phyloP scores from a whole-genome alignment of 441 rosid species.

The Flueggea neowawraea region DNA sequence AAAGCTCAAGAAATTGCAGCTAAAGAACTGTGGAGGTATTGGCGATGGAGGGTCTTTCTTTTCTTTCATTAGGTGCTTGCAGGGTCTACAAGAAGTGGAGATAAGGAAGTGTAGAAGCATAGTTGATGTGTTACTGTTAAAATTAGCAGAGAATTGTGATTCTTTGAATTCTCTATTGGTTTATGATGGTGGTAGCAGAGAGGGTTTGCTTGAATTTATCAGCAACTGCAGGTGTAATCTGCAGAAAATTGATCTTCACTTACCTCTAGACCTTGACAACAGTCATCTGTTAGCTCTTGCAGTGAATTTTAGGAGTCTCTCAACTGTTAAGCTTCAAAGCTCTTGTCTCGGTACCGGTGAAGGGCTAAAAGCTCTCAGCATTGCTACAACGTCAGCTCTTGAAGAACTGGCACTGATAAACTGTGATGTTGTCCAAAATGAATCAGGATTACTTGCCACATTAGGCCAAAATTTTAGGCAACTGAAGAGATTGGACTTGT shows the following conservation, averaged over 20 bases:
- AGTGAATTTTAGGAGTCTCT: slow-evolving; percentile 38
- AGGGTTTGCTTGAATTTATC: slow-evolving; percentile 66
- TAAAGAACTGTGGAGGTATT: slow-evolving; percentile 63
- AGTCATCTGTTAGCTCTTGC: slow-evolving; percentile 62
- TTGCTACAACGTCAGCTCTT: slow-evolving; percentile 43
- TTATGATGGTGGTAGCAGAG: slow-evolving; percentile 73
- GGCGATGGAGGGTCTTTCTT: slow-evolving; percentile 57
- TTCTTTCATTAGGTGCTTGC: slow-evolving; percentile 36
- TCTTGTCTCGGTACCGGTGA: slow-evolving; percentile 73
- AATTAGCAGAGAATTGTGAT: slow-evolving; percentile 54
- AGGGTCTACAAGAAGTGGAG: slow-evolving; percentile 59
- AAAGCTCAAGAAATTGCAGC: slow-evolving; percentile 51
- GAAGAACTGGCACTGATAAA: slow-evolving; percentile 57
- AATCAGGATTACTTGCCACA: slow-evolving; percentile 64
- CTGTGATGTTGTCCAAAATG: slow-evolving; percentile 72
- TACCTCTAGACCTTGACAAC: slow-evolving; percentile 78
- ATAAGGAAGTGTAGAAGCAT: slow-evolving; percentile 64
- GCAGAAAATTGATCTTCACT: slow-evolving; percentile 59
- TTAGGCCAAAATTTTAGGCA: slow-evolving; percentile 63
- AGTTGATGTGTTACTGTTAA: slow-evolving; percentile 45
- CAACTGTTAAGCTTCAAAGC: slow-evolving; percentile 58
- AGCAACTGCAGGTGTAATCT: slow-evolving; percentile 44
- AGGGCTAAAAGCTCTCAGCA: slow-evolving; percentile 54
- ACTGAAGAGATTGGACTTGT: slow-evolving; percentile 56
- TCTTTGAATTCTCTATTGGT: slow-evolving; percentile 59